A percentile compares a stretch with the other conserved stretches of the same genome.
Conservation (phyloP, 495 filamentous ascomycete genomes). For the Hyaloscypha hepaticicola region DNA sequence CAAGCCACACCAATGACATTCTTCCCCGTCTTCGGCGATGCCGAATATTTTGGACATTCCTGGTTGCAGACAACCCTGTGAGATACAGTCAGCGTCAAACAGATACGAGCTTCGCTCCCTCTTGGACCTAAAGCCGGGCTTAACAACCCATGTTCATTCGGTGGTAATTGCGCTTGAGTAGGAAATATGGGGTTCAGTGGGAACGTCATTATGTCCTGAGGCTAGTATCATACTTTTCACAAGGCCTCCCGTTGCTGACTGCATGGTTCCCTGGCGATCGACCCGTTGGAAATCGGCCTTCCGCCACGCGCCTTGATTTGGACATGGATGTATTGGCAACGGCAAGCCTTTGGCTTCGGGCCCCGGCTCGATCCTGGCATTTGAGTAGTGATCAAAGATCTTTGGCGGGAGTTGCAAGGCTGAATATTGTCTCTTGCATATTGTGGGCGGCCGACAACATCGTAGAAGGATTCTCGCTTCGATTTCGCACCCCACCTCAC, state of each 20-base stretch:
- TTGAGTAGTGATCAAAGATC: slow-evolving; percentile 17
- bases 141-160: background rate
- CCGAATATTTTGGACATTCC: background rate
- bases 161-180: background rate
- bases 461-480: background rate
- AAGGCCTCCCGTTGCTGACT: slow-evolving; percentile 19
- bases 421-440: background rate
- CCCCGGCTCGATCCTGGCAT: slow-evolving; percentile 16
- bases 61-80: slow-evolving; percentile 7
- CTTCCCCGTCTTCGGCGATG: slow-evolving; percentile 11
- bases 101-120: background rate
- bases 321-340: slow-evolving; percentile 25
- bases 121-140: slow-evolving; percentile 7
- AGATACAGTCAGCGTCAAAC: slow-evolving; percentile 17
- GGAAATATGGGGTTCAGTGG: background rate
- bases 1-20: background rate
- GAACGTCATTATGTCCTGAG: slow-evolving; percentile 13
- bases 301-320: slow-evolving; percentile 10
- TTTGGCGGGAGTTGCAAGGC: slow-evolving; percentile 15
- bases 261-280: slow-evolving; percentile 26
- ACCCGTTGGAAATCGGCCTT: slow-evolving; percentile 15
- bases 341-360: background rate
- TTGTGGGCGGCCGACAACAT: slow-evolving; percentile 12
- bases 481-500: background rate
- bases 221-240: background rate